Evolutionary conservation across 805 yeast species (phyloP), one percentile per base, ranked within the genome.

Genomic region (Debaryomyces maramus): DNA sequence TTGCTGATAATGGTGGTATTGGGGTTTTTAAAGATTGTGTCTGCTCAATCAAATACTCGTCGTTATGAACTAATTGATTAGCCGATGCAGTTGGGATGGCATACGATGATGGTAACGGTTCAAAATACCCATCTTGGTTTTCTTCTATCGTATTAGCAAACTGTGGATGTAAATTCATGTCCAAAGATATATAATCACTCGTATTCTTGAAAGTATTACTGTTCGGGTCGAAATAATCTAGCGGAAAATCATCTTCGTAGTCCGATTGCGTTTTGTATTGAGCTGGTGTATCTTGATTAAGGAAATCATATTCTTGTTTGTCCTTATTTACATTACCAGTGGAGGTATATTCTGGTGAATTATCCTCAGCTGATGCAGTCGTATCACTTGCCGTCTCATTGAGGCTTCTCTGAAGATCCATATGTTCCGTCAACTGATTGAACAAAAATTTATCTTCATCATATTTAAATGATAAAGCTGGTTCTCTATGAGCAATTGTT

Each of bases 391-490:
- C 39, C 6, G 46, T 34, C 17, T 15, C 17, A 17, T 45, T 46
- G 13, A 32, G 34, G 29, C 31, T 40, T n/a, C 24, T 41, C 13
- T 42, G 44, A 8, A 14, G 26, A 2, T 45, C 42, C 37, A 38
- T 35, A 47, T 75, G 80, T 9, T 63, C 70, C 8, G 62, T 45
- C 29, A 85, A 56, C 52, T 85, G 93, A 6, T 75, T 80, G 48
- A 67, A 71, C 4, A 85, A 55, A 2, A 79, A 68, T 21, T 58
- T 51, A 2, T 67, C 52, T 18, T 76, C 73, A 55, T 87, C 85
- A 51, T 77, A 89, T 29, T 70, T 61, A 63, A 91, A 88, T 2
- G 90, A 81, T 29, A 81, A 58, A 0, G 97, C 87, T 0, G 97
- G 96, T 50, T 88, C 96, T 29, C 73, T 61, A 6, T 70, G 67